Percentiles rank a stretch among this genome's conserved stretches.
Conservation (phyloP, 768 basidiomycete genomes). For the Cytidiella melzeri region DNA sequence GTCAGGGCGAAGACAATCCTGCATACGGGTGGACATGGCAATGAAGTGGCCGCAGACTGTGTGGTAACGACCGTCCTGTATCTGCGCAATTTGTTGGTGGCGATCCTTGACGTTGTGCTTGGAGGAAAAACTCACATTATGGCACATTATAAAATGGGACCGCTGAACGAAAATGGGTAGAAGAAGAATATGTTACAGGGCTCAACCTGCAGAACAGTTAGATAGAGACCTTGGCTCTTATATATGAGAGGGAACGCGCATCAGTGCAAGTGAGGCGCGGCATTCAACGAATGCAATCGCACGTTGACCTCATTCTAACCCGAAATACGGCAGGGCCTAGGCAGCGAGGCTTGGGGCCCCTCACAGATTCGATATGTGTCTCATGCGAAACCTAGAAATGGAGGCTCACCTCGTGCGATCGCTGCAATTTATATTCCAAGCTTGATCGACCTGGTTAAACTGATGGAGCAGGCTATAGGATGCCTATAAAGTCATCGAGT, state of each 20-base stretch:
- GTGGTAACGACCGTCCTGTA: slow-evolving; percentile 73
- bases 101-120: no score
- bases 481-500: no score
- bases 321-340: slow-evolving; percentile 25
- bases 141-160: slow-evolving; percentile 52
- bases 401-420: neutral
- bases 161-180: slow-evolving; percentile 2
- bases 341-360: slow-evolving; percentile 32
- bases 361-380: slow-evolving; percentile 17
- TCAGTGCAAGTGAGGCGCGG: slow-evolving; percentile 23
- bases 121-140: slow-evolving; percentile 48
- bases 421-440: neutral
- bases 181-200: slow-evolving; percentile 3
- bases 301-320: slow-evolving; percentile 34
- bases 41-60: slow-evolving; percentile 66
- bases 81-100: slow-evolving; percentile 42
- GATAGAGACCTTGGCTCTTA: slow-evolving; percentile 2
- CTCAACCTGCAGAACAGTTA: slow-evolving; percentile 9
- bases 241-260: slow-evolving; percentile 23
- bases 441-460: neutral
- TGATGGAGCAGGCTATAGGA: neutral
- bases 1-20: slow-evolving; percentile 58
- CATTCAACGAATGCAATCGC: slow-evolving; percentile 27
- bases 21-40: slow-evolving; percentile 60
- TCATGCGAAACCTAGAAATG: neutral